phyloP scores from a whole-genome alignment of 768 basidiomycete species.

The Dioszegia crocea region DNA sequence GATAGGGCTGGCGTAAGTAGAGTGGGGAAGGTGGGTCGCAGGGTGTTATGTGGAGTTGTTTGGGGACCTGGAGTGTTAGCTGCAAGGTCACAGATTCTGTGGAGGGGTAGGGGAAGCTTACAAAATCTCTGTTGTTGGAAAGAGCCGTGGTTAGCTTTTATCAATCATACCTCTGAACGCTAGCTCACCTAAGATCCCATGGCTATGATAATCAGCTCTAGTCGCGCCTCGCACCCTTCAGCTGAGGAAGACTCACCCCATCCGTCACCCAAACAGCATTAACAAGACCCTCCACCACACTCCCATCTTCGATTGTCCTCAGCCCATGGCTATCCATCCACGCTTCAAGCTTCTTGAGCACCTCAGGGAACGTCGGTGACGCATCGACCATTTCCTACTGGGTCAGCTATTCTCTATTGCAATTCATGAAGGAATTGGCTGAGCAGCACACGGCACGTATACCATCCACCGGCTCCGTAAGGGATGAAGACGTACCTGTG shows the following conservation, averaged over 20 bases:
- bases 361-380: slow-evolving; percentile 70
- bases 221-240: not conserved
- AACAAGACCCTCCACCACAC: slow-evolving; percentile 30
- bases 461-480: too few species aligned
- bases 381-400: slow-evolving; percentile 70
- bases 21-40: slow-evolving; percentile 24
- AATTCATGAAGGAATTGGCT: too few species aligned
- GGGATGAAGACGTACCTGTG: slow-evolving; percentile 62
- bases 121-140: slow-evolving; percentile 34
- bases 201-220: slow-evolving; percentile 28
- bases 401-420: too few species aligned
- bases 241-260: slow-evolving; percentile 33
- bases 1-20: slow-evolving; percentile 42
- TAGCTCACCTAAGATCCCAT: slow-evolving; percentile 42
- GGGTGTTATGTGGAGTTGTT: slow-evolving; percentile 48
- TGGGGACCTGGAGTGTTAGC: slow-evolving; percentile 33
- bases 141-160: slow-evolving; percentile 10
- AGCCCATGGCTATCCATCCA: slow-evolving; percentile 71
- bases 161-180: too few species aligned
- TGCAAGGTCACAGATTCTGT: not conserved
- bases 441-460: too few species aligned
- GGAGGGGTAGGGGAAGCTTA: slow-evolving; percentile 13
- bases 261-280: slow-evolving; percentile 47
- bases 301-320: slow-evolving; percentile 53
- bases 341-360: slow-evolving; percentile 60